Evolutionary conservation across 208 protist species (phyloP), one percentile per base, ranked within the genome.

Genomic region (Trypanosoma conorhini): DNA sequence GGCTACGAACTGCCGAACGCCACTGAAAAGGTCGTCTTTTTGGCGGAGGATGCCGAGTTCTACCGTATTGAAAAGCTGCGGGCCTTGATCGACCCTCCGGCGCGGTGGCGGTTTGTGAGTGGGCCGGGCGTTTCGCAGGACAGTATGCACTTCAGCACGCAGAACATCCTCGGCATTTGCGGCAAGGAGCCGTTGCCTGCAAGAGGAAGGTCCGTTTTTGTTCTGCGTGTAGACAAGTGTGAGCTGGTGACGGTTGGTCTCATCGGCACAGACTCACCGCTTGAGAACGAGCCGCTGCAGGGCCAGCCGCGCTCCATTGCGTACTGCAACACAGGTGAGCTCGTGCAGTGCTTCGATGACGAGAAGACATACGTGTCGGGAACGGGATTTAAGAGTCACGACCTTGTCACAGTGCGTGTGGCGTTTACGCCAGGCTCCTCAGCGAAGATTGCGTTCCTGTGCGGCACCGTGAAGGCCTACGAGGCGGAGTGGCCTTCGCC

Each of bases 321-420:
- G 38, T 96, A 92, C 81, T 82, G 85, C 67, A 92, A 80, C 70
- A 91, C 86, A 7, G 91, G 91, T n/a, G 86, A 96, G 68, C 71
- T 96, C 19, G 74, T 74, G 15, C 46, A 62, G 4, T 68, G 30
- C 30, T 66, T 79, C 40, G 57, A 70, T 48, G n/a, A 8, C 13
- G 57, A 65, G 30, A n/a, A 33, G 26, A 70, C 35, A 19, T 93
- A 83, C 63, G 68, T 72, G 13, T 70, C 76, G 17, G 80, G 85
- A 12, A 60, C 69, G 17, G 59, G 77, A 13, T 91, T 86, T 66
- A 88, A 87, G 67, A 79, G 67, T 40, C 77, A 80, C 17, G 88
- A 94, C 55, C 54, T 83, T 52, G 77, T 91, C 26, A 80, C 74
- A 7, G 72, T 94, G 8, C 74, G 77, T 15, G 85, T 91, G 17